A percentile compares a stretch with the other conserved stretches of the same genome.
Conservation (phyloP, 2,329 filamentous ascomycete species). For the Chaetothyriales sp. region DNA sequence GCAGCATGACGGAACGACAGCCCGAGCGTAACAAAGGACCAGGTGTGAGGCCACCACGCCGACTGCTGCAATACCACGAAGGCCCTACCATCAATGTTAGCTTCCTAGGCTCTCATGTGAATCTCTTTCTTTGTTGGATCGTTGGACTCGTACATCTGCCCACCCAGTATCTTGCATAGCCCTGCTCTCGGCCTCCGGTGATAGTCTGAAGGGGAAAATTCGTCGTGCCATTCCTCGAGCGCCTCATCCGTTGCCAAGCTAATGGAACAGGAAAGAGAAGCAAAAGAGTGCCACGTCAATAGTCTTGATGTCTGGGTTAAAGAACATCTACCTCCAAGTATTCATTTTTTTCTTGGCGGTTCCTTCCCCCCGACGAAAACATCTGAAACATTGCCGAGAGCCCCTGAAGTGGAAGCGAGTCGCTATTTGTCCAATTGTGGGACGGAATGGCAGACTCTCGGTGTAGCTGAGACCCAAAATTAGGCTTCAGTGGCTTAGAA, state of each 20-base stretch:
- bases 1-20: slow-evolving; percentile 36
- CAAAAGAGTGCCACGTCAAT: background rate
- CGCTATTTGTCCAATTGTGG: too few relatives aligned
- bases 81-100: slow-evolving; percentile 30
- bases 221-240: background rate
- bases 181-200: slow-evolving; percentile 9
- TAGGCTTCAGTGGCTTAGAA: too few relatives aligned
- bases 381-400: too few relatives aligned
- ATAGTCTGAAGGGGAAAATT: slow-evolving; percentile 1
- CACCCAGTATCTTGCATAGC: slow-evolving; percentile 18
- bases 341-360: too few relatives aligned
- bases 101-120: background rate
- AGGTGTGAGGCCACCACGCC: slow-evolving; percentile 44
- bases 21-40: slow-evolving; percentile 37
- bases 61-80: slow-evolving; percentile 42
- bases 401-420: too few relatives aligned
- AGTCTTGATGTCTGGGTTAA: too few relatives aligned
- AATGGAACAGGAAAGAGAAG: background rate
- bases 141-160: slow-evolving; percentile 17
- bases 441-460: too few relatives aligned
- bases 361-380: too few relatives aligned
- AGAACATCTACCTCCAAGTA: too few relatives aligned
- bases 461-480: too few relatives aligned
- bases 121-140: background rate
- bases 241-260: background rate